Evolutionary conservation across 1,284 basidiomycete species (phyloP).

Genomic region (Leucoagaricus sp.): DNA sequence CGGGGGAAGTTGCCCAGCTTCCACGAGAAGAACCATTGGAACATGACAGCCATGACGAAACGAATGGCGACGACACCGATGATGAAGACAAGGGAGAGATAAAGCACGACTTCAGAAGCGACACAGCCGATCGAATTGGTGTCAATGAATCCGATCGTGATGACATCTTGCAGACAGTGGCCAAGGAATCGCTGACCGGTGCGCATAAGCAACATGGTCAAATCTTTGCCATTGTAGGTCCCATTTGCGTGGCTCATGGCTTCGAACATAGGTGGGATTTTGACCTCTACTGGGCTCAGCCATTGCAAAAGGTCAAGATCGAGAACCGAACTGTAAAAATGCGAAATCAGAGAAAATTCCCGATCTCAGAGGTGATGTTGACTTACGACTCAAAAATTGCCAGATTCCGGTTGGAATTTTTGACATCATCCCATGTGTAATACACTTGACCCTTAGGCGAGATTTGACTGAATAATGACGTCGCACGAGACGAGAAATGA

Average conservation of each 20-base stretch:
- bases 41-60: conserved; percentile 96
- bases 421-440: conserved; percentile 89
- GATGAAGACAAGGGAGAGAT: conserved; percentile 96
- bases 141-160: conserved; percentile 93
- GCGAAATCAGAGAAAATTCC: conserved; percentile 5
- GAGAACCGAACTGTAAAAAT: conserved; percentile 69
- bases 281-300: conserved; percentile 79
- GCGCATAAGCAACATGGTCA: conserved; percentile 81
- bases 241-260: conserved; percentile 71
- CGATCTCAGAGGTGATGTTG: neutral
- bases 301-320: conserved; percentile 85
- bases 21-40: conserved; percentile 97
- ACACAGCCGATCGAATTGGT: conserved; percentile 94
- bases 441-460: conserved; percentile 82
- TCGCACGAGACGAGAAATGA: conserved; percentile 64
- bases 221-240: conserved; percentile 81
- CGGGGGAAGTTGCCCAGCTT: conserved; percentile 90
- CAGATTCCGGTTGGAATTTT: conserved; percentile 71
- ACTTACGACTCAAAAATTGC: conserved; percentile 90
- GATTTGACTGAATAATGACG: conserved; percentile 49
- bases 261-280: conserved; percentile 79
- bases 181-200: conserved; percentile 66
- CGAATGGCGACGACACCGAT: conserved; percentile 95
- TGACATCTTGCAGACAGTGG: conserved; percentile 84
- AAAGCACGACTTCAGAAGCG: conserved; percentile 92